These are phyloP conservation scores for Pyrenochaeta sp. DNA, from an alignment of 2,329 filamentous ascomycete genomes.

Conservation along the genomic window DNA sequence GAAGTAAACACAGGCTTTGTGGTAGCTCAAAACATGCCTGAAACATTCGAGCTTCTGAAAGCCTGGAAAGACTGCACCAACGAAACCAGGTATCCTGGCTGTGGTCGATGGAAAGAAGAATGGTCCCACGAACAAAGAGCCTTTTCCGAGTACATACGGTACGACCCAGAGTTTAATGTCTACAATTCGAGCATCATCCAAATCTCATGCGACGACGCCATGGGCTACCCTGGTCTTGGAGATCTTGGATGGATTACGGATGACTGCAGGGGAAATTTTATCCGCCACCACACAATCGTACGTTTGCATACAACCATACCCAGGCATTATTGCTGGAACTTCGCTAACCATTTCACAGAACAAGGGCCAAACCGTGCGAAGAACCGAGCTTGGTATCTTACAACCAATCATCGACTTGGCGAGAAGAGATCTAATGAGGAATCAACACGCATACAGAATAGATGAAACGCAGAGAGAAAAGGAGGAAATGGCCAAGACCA, in stretches of 20 bases:
- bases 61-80: slow-evolving; percentile 36
- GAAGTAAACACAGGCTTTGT: slow-evolving; percentile 51
- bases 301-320: too few species aligned
- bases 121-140: slow-evolving; percentile 41
- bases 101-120: slow-evolving; percentile 27
- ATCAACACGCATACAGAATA: too few species aligned
- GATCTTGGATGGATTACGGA: slow-evolving; percentile 7
- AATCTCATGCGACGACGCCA: slow-evolving; percentile 41
- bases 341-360: too few species aligned
- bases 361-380: too few species aligned
- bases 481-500: too few species aligned
- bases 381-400: too few species aligned
- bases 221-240: slow-evolving; percentile 28
- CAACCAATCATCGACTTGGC: too few species aligned
- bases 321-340: too few species aligned
- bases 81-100: slow-evolving; percentile 26
- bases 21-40: slow-evolving; percentile 38
- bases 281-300: slow-evolving; percentile 32
- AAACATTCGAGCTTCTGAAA: slow-evolving; percentile 29
- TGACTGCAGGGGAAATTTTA: slow-evolving; percentile 27
- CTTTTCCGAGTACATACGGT: slow-evolving; percentile 37
- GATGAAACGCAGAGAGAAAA: too few species aligned
- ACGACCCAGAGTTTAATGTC: slow-evolving; percentile 27
- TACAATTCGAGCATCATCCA: slow-evolving; percentile 22
- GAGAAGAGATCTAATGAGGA: too few species aligned